phyloP scores from a whole-genome alignment of 345 rosid species.

The Citrus trifoliata region DNA sequence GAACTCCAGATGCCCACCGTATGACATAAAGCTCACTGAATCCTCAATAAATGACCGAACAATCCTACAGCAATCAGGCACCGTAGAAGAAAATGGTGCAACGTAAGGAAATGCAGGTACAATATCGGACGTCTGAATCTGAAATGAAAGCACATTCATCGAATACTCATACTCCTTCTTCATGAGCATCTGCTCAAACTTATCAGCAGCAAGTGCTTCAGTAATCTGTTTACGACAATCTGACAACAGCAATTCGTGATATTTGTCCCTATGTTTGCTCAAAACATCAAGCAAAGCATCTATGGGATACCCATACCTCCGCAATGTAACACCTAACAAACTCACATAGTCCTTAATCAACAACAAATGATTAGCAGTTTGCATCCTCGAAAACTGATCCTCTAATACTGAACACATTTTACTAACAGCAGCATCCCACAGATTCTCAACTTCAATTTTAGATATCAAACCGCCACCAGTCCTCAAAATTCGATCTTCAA shows the following conservation, averaged over 20 bases:
- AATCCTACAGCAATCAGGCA: constrained; percentile 94
- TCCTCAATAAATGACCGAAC: constrained; percentile 95
- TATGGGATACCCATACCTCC: constrained; percentile 83
- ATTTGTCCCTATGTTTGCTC: constrained; percentile 92
- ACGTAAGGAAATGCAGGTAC: constrained; percentile 85
- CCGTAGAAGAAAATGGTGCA: constrained; percentile 92
- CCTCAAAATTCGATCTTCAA: constrained; percentile 85
- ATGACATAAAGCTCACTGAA: constrained; percentile 92
- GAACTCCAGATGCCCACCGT: constrained; percentile 94
- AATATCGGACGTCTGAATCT: constrained; percentile 86
- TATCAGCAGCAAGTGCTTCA: constrained; percentile 91
- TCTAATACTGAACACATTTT: constrained; percentile 96
- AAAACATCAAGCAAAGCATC: constrained; percentile 88
- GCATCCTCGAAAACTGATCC: constrained; percentile 99
- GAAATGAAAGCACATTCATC: constrained; percentile 97
- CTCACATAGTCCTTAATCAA: constrained; percentile 96
- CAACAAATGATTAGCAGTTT: constrained; percentile 92
- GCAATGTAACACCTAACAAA: constrained; percentile 85
- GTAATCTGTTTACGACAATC: constrained; percentile 91
- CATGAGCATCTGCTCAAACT: constrained; percentile 97
- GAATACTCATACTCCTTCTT: constrained; percentile 95
- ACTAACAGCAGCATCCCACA: constrained; percentile 94
- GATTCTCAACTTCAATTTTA: constrained; percentile 76
- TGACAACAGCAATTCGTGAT: constrained; percentile 86
- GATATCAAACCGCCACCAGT: constrained; percentile 90